Evolutionary conservation across 2,329 filamentous ascomycete species (phyloP).

Genomic region (Hypomyces perniciosus): DNA sequence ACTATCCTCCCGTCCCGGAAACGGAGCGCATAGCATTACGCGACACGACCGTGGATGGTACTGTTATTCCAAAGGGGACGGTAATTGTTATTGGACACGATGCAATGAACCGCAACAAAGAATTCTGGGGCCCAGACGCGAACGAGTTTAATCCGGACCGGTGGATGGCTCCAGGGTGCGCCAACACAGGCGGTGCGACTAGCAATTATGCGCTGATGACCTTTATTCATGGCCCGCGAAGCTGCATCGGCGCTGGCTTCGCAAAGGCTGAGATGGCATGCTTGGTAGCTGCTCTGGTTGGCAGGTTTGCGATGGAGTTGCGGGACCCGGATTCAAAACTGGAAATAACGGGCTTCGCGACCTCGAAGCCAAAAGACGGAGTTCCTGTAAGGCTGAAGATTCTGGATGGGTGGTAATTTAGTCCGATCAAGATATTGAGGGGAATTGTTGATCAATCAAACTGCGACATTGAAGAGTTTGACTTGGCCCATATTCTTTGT

Average conservation of each 20-base stretch:
- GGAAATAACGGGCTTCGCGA: neutral
- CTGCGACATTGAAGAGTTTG: too few relatives aligned
- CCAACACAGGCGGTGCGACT: neutral
- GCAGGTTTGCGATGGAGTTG: conserved; percentile 2
- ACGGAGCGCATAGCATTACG: conserved; percentile 24
- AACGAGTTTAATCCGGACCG: conserved; percentile 70
- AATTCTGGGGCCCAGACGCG: conserved; percentile 72
- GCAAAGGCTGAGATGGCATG: conserved; percentile 70
- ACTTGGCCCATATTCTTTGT: too few relatives aligned
- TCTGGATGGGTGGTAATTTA: neutral
- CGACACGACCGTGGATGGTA: conserved; percentile 19
- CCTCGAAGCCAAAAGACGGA: conserved; percentile 1
- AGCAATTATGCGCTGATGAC: conserved; percentile 66
- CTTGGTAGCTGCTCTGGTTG: conserved; percentile 59
- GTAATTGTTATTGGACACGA: conserved; percentile 57
- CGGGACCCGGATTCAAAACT: neutral
- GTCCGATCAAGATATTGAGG: too few relatives aligned
- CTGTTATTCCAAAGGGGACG: conserved; percentile 51
- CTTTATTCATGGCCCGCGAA: conserved; percentile 75
- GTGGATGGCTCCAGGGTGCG: conserved; percentile 48
- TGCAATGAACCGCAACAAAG: conserved; percentile 63
- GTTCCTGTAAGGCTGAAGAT: neutral
- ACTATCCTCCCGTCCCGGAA: conserved; percentile 29
- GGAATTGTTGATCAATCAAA: too few relatives aligned
- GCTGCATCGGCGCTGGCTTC: conserved; percentile 74